Base-by-base conservation (phyloP, 306 rosid genomes). In the Alnus rubra region DNA sequence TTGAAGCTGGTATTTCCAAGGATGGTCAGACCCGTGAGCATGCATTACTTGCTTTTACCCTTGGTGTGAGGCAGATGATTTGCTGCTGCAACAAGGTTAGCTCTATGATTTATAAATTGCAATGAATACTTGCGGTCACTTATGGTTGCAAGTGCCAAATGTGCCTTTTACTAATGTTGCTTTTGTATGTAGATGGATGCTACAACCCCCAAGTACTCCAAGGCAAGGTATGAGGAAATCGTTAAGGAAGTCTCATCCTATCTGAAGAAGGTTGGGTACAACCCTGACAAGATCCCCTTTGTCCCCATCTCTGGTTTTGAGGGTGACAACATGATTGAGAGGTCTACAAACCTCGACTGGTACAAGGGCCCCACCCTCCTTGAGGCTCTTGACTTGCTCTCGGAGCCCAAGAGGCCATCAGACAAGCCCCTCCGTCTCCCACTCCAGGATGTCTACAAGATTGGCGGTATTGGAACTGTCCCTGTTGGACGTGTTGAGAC, bases 1-100 rank as follows among this genome's bases (percentile, higher is more conserved):
- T 83, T 65, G 87, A 83, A 59, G 87, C 87, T 54, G 87, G 87
- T 23, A 84, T 84, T 13, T 80, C 84, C n/a, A 84, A 84, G 80
- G 87, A 84, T 50, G 87, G 84, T 1, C 87, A 84, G 76, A 84
- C 87, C 37, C 81, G 84, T 64, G 87, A 84, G 78, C 86, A 83
- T 59, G 86, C 86, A 19, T 77, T 83, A 23, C 87, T 84, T 73
- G 87, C 87, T n/a, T 84, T 84, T 60, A 84, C 84, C 39, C 87
- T 84, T 76, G 84, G 87, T 71, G 87, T 84, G 54, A 84, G 31
- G 76, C 87, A 83, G 74, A 83, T 83, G 86, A 82, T 82, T 37
- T 82, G 82, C 47, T 82, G 82, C 42, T 82, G 87, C 54, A 84
- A 84, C 52, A 49, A 49, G 52, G 52, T 45, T 45, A 15, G 8